Evolutionary conservation across 768 basidiomycete genomes (phyloP).

Genomic region (Suillus luteus): DNA sequence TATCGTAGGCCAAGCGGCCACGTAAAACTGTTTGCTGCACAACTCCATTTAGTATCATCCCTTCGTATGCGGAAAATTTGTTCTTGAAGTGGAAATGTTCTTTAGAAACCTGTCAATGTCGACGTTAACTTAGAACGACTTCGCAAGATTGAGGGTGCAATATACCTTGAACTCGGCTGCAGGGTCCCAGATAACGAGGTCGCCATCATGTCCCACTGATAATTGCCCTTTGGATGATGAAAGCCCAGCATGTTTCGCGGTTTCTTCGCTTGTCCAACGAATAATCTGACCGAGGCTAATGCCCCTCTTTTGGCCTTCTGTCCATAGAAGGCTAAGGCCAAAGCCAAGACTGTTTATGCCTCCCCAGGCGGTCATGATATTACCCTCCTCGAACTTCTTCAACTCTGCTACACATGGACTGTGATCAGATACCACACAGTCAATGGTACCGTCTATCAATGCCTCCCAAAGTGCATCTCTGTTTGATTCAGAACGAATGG

Average conservation of each 20-base stretch:
- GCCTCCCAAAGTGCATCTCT: conserved; percentile 80
- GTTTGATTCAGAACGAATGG: conserved; percentile 77
- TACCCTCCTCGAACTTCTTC: conserved; percentile 75
- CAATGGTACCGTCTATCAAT: conserved; percentile 78
- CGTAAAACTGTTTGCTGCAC: conserved; percentile 82
- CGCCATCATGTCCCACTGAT: conserved; percentile 76
- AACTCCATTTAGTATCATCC: conserved; percentile 65
- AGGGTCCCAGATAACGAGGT: conserved; percentile 85
- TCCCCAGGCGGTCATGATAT: conserved; percentile 93
- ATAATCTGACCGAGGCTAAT: conserved; percentile 62
- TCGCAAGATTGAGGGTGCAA: conserved; percentile 2
- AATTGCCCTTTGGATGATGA: conserved; percentile 71
- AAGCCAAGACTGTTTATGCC: conserved; percentile 91
- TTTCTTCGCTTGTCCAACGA: conserved; percentile 72
- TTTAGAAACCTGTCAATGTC: conserved; percentile 61
- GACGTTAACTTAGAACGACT: conserved; percentile 7
- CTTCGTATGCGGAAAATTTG: conserved; percentile 89
- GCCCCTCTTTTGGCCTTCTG: conserved; percentile 60
- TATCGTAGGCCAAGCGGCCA: conserved; percentile 67
- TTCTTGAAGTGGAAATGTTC: conserved; percentile 87
- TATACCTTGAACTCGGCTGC: conserved; percentile 45
- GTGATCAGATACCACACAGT: conserved; percentile 95
- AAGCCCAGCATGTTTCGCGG: conserved; percentile 82
- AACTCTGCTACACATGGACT: conserved; percentile 85
- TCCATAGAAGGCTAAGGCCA: conserved; percentile 88